Conservation (phyloP, 225 moss, liverwort and hornwort genomes). For the Pleurozium schreberi region DNA sequence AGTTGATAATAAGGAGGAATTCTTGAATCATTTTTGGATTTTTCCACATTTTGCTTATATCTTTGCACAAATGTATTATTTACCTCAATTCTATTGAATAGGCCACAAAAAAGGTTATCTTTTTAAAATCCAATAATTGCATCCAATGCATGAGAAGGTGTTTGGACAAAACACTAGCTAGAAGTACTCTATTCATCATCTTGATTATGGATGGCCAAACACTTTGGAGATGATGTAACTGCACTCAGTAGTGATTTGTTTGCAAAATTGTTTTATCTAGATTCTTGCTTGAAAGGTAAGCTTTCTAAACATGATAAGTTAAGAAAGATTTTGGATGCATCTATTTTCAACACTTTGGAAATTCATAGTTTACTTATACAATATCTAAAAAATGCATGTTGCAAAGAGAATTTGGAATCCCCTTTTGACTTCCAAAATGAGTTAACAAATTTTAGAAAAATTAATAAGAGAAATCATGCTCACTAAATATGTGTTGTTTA, state of each 20-base stretch:
- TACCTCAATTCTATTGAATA: background rate
- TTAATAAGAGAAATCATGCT: background rate
- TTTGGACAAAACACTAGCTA: background rate
- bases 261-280: background rate
- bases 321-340: fast-evolving
- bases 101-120: background rate
- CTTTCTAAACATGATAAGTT: background rate
- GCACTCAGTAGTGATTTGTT: background rate
- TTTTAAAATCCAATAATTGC: background rate
- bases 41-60: background rate
- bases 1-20: too few relatives aligned
- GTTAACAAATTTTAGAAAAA: too few relatives aligned
- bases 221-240: background rate
- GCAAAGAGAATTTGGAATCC: background rate
- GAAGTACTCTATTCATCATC: background rate
- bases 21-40: background rate
- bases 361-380: background rate
- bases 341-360: background rate
- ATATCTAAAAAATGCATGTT: background rate
- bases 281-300: background rate
- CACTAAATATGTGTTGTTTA: too few relatives aligned
- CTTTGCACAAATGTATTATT: background rate
- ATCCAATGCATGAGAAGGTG: background rate
- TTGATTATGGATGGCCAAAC: background rate
- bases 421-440: background rate